Conservation (phyloP, 495 filamentous ascomycete genomes). For the Aspergillus cristatus region DNA sequence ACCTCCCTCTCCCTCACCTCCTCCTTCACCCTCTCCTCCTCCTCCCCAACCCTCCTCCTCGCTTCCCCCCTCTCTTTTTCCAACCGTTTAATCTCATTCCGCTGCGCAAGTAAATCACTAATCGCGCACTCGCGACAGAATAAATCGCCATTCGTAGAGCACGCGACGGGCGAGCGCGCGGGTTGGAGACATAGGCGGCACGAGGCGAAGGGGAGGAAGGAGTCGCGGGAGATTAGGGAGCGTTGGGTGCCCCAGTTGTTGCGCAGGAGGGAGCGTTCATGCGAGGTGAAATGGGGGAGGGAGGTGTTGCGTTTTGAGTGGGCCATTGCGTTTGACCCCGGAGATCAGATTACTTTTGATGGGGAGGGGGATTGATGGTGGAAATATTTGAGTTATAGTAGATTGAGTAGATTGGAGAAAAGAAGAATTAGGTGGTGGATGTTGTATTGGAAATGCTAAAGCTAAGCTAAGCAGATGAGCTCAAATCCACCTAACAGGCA, state of each 20-base stretch:
- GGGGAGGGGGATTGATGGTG: no score
- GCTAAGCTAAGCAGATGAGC: no score
- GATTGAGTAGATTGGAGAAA: no score
- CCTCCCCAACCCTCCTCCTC: constrained; percentile 28
- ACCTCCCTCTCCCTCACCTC: constrained; percentile 27
- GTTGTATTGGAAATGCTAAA: no score
- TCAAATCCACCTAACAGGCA: no score
- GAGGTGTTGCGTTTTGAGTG: constrained; percentile 87
- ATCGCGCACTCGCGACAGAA: constrained; percentile 96
- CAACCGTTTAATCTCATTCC: constrained; percentile 82
- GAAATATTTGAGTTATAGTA: no score
- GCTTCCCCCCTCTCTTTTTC: constrained; percentile 57
- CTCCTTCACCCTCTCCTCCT: constrained; percentile 27
- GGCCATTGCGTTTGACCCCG: constrained; percentile 20
- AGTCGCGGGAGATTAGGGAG: constrained; percentile 84
- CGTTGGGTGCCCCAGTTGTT: constrained; percentile 70
- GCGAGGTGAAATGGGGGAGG: constrained; percentile 88
- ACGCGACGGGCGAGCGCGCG: constrained; percentile 70
- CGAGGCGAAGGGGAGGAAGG: constrained; percentile 85
- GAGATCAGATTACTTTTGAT: no score
- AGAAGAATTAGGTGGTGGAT: no score
- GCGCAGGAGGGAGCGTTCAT: constrained; percentile 77
- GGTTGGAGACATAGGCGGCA: constrained; percentile 85
- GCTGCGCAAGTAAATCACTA: constrained; percentile 79
- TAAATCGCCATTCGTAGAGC: constrained; percentile 71